A percentile compares a stretch with the other conserved stretches of the same genome.
These are phyloP conservation scores for Pseudomassariella vexata DNA, from an alignment of 2,329 filamentous ascomycete genomes.

Conservation along the genomic window DNA sequence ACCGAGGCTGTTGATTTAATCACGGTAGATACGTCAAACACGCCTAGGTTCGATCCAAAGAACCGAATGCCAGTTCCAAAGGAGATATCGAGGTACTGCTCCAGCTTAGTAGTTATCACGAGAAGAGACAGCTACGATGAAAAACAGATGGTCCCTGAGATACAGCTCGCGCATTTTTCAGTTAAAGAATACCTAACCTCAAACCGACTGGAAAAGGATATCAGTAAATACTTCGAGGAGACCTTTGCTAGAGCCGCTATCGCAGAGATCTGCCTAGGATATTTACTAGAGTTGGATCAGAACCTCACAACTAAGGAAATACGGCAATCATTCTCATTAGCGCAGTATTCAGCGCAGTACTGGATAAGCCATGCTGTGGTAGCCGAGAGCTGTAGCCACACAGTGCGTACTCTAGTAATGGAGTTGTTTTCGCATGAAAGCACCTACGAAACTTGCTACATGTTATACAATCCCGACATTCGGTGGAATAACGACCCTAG, in stretches of 20 bases:
- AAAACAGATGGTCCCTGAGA: background rate
- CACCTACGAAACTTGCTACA: slow-evolving; percentile 1
- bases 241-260: slow-evolving; percentile 10
- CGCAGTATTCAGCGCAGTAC: slow-evolving; percentile 15
- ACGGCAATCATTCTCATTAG: slow-evolving; percentile 8
- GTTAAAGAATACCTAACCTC: slow-evolving; percentile 24
- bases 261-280: slow-evolving; percentile 16
- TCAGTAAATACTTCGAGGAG: slow-evolving; percentile 6
- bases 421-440: slow-evolving; percentile 4
- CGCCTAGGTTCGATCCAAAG: slow-evolving; percentile 16
- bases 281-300: slow-evolving; percentile 12
- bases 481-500: background rate
- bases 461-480: background rate
- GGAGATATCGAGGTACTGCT: slow-evolving; percentile 18
- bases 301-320: slow-evolving; percentile 2
- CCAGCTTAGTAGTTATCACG: slow-evolving; percentile 15
- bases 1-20: slow-evolving; percentile 21
- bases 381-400: slow-evolving; percentile 8
- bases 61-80: slow-evolving; percentile 17
- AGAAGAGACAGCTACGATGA: slow-evolving; percentile 1
- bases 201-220: slow-evolving; percentile 8
- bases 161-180: slow-evolving; percentile 23
- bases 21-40: slow-evolving; percentile 13
- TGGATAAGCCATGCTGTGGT: slow-evolving; percentile 12
- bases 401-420: background rate